These are phyloP conservation scores for Pisolithus marmoratus DNA, from an alignment of 768 basidiomycete genomes.

Conservation along the genomic window DNA sequence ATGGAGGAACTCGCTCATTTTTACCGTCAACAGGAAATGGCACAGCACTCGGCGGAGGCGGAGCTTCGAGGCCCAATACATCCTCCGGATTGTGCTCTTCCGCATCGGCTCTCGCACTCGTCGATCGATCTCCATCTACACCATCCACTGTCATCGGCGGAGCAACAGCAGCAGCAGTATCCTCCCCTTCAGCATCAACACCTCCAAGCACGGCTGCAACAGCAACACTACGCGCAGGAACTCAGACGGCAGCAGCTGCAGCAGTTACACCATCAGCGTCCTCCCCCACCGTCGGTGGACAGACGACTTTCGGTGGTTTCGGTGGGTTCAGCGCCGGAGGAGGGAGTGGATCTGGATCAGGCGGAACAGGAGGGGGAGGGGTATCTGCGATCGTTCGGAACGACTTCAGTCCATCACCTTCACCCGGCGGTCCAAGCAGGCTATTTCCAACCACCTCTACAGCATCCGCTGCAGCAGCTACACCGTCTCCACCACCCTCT, in stretches of 20 bases:
- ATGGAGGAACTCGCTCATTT: slow-evolving; percentile 43
- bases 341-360: too few species aligned
- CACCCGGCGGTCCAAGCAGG: slow-evolving; percentile 19
- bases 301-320: slow-evolving; percentile 24
- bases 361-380: slow-evolving; percentile 17
- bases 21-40: slow-evolving; percentile 27
- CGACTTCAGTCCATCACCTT: slow-evolving; percentile 25
- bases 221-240: slow-evolving; percentile 39
- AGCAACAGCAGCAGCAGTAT: slow-evolving; percentile 10
- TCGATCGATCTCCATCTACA: slow-evolving; percentile 37
- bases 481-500: slow-evolving; percentile 21
- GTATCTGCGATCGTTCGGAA: slow-evolving; percentile 34
- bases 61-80: slow-evolving; percentile 38
- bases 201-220: background rate
- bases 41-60: background rate
- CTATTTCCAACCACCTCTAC: slow-evolving; percentile 20
- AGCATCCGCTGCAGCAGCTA: slow-evolving; percentile 7
- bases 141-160: background rate
- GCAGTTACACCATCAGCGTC: slow-evolving; percentile 33
- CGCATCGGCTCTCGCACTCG: slow-evolving; percentile 45
- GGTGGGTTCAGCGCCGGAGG: too few species aligned
- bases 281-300: slow-evolving; percentile 30
- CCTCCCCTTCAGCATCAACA: slow-evolving; percentile 13
- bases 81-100: slow-evolving; percentile 42
- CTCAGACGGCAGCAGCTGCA: slow-evolving; percentile 40